Evolutionary conservation across 139 green algal species (phyloP).

Genomic region (Pleodorina starrii): DNA sequence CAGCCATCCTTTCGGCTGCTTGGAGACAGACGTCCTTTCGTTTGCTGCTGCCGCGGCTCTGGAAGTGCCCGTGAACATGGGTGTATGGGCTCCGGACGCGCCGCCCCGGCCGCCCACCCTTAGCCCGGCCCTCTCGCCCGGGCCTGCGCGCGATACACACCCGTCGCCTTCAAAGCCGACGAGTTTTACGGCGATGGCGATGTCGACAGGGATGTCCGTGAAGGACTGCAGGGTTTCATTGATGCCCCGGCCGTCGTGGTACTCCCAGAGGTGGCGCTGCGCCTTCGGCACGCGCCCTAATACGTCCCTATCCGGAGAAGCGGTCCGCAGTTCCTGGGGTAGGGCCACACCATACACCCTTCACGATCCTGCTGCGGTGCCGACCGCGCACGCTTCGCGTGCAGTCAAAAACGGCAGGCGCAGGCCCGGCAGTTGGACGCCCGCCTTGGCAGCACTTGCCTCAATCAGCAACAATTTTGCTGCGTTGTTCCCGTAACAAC

Average conservation of each 20-base stretch:
- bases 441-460: neutral
- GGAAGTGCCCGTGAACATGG: too few relatives aligned
- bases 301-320: neutral
- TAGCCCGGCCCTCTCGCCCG: too few relatives aligned
- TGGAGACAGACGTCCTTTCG: too few relatives aligned
- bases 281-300: neutral
- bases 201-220: neutral
- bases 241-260: constrained; percentile 4
- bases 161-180: constrained; percentile 46
- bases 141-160: too few relatives aligned
- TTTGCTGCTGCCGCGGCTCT: too few relatives aligned
- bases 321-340: neutral
- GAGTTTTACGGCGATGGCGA: constrained; percentile 28
- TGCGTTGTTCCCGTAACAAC: neutral
- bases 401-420: neutral
- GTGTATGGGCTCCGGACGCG: too few relatives aligned
- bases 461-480: constrained; percentile 4
- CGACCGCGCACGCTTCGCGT: neutral
- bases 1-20: too few relatives aligned
- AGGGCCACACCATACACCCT: too few relatives aligned
- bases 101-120: too few relatives aligned
- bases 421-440: neutral
- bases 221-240: constrained; percentile 29
- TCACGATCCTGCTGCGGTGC: too few relatives aligned
- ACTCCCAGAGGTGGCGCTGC: constrained; percentile 7